Evolutionary conservation across 352 stramenopile genomes (phyloP).

Genomic region (Nannochloropsis limnetica): DNA sequence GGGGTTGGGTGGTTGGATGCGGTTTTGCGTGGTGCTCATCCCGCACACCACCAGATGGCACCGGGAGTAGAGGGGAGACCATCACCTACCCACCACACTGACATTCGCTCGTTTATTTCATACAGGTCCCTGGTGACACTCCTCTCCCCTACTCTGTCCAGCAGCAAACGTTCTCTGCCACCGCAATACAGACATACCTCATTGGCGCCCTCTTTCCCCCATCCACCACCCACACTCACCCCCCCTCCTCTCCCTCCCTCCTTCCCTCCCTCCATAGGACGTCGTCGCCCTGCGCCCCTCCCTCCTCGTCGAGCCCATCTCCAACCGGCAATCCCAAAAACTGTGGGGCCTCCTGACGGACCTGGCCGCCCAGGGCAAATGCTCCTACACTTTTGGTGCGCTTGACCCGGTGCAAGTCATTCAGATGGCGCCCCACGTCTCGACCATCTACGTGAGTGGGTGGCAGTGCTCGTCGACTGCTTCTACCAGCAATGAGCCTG

Average conservation of each 20-base stretch:
- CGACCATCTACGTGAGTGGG: slow-evolving; percentile 88
- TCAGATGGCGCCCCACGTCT: slow-evolving; percentile 84
- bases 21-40: background rate
- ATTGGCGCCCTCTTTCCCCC: background rate
- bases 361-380: slow-evolving; percentile 57
- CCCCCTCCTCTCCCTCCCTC: background rate
- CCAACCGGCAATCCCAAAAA: slow-evolving; percentile 54
- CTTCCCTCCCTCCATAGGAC: slow-evolving; percentile 32
- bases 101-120: background rate
- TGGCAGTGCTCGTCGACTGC: slow-evolving; percentile 91
- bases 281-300: slow-evolving; percentile 44
- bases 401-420: slow-evolving; percentile 86
- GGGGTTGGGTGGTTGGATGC: background rate
- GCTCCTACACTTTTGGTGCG: slow-evolving; percentile 69
- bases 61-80: background rate
- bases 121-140: background rate
- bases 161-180: background rate
- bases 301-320: slow-evolving; percentile 43
- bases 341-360: slow-evolving; percentile 60
- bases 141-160: background rate
- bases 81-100: background rate
- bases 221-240: background rate
- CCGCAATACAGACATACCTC: background rate
- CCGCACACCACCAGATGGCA: background rate
- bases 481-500: slow-evolving; percentile 74